Base-by-base conservation (phyloP, 345 rosid genomes). In the Citrus glauca region DNA sequence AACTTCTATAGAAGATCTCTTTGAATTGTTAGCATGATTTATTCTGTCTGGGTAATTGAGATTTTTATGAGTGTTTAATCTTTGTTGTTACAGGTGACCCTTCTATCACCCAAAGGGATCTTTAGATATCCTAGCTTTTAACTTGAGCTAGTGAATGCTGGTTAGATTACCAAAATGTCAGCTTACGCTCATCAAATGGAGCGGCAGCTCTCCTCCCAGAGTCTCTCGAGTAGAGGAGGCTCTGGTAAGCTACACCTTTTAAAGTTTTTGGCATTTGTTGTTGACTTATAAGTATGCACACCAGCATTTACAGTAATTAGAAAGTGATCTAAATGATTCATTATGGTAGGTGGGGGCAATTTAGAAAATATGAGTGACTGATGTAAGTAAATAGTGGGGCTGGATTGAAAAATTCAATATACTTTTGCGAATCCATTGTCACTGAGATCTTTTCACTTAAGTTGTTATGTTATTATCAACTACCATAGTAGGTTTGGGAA, bases 121-220 rank as follows among this genome's bases (percentile, higher is more conserved):
- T 68, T 57, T 75, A 27, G 50, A 60, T 69, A 73, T 74, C 65
- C 35, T 56, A 37, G 55, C 77, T 65, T 80, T 59, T 62, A 74
- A 64, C 64, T 69, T 65, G 76, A 74, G 71, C 71, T 50, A 68
- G 64, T 70, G 72, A 71, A 78, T 71, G 66, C 75, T 66, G 75
- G 73, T 71, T 80, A 81, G 80, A 80, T 76, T 40, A n/a, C 74
- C 80, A 76, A 16, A 77, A 89, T 90, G 97, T 94, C 95, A 11
- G 95, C 91, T 82, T 90, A 88, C 24, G 88, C 83, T 13, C 95
- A 88, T 85, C 94, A 89, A 82, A 89, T 90, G 94, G 98, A 91
- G 81, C 85, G 92, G 66, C 83, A 87, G 73, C 74, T 70, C 91
- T 94, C 98, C 4, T 84, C 89, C 65, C 84, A 53, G 65, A 86